Conservation (phyloP, 2,329 filamentous ascomycete genomes). For the Exserohilum rostratum region DNA sequence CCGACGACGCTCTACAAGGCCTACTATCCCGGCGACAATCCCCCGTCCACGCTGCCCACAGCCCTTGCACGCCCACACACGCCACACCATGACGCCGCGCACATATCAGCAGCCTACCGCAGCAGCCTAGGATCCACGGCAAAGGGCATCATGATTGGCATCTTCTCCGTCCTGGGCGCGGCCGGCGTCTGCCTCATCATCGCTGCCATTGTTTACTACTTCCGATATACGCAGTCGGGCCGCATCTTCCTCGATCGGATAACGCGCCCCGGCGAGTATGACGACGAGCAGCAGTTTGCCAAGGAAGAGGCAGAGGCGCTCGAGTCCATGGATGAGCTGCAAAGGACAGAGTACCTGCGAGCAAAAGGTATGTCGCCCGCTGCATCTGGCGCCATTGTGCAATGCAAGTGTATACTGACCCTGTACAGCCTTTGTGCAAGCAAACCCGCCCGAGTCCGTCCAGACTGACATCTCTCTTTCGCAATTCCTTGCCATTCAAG, state of each 20-base stretch:
- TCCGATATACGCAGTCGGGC: slow-evolving; percentile 85
- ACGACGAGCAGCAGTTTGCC: slow-evolving; percentile 94
- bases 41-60: slow-evolving; percentile 32
- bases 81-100: slow-evolving; percentile 31
- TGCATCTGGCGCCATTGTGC: not conserved
- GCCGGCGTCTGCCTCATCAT: slow-evolving; percentile 82
- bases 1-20: slow-evolving; percentile 42
- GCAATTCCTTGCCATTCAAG: slow-evolving; percentile 96
- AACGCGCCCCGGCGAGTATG: slow-evolving; percentile 91
- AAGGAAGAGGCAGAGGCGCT: slow-evolving; percentile 94
- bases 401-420: slow-evolving; percentile 12
- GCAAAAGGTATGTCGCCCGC: slow-evolving; percentile 76
- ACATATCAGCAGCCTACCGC: slow-evolving; percentile 28
- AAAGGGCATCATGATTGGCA: slow-evolving; percentile 88
- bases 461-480: slow-evolving; percentile 97
- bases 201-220: slow-evolving; percentile 86
- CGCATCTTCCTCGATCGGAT: slow-evolving; percentile 93
- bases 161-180: slow-evolving; percentile 92
- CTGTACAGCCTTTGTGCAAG: slow-evolving; percentile 81
- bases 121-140: slow-evolving; percentile 60
- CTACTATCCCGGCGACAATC: slow-evolving; percentile 32
- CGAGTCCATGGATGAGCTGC: slow-evolving; percentile 93
- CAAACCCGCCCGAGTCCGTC: slow-evolving; percentile 91
- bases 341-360: slow-evolving; percentile 86
- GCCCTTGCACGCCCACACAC: slow-evolving; percentile 19